phyloP scores from a whole-genome alignment of 2,329 filamentous ascomycete genomes.

The Alternaria gaisen region DNA sequence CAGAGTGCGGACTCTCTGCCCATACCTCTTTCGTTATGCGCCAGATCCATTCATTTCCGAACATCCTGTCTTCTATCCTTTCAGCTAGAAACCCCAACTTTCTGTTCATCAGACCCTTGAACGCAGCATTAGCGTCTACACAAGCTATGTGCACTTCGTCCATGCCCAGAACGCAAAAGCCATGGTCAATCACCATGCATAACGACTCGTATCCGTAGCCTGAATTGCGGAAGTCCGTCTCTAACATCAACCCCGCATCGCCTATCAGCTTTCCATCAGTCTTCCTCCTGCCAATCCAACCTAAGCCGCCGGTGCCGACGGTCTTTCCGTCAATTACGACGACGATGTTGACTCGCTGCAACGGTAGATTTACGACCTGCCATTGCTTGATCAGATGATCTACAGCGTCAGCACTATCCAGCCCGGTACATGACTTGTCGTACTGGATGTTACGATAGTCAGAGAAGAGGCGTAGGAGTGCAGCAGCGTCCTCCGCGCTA shows the following conservation, averaged over 20 bases:
- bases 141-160: constrained; percentile 1
- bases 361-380: neutral
- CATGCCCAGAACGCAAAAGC: constrained; percentile 6
- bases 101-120: constrained; percentile 2
- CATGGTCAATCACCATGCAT: constrained; percentile 6
- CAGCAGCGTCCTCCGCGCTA: no score
- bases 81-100: neutral
- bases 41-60: neutral
- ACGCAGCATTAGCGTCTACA: constrained; percentile 2
- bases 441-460: neutral
- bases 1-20: neutral
- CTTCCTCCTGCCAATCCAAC: constrained; percentile 1
- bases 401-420: neutral
- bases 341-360: neutral
- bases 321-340: neutral
- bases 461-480: neutral
- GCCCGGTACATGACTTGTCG: neutral
- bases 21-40: neutral
- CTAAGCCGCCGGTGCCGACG: neutral
- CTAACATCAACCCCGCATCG: constrained; percentile 5
- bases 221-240: neutral
- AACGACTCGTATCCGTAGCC: constrained; percentile 5
- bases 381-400: neutral
- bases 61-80: neutral
- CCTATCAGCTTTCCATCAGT: constrained; percentile 4